Base-by-base conservation (phyloP, 1,139 yeast species). In the Hyphopichia wangnamkhiaoensis region DNA sequence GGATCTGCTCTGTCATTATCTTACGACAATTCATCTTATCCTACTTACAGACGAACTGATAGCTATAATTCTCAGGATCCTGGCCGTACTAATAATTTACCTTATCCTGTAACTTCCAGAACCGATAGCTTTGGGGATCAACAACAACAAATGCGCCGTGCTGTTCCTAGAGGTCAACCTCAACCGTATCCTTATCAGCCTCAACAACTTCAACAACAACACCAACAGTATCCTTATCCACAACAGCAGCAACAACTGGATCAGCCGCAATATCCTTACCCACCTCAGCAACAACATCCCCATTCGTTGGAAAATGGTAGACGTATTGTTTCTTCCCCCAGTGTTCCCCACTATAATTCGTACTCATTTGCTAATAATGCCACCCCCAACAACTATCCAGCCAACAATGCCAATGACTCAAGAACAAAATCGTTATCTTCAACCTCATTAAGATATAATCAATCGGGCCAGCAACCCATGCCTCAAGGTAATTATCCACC, bases 301-400 rank as follows among this genome's bases (percentile, higher is more conserved):
- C n/a, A n/a, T n/a, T n/a, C n/a, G 19, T 10, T 19, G 42, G 46
- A 29, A 38, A 39, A 32, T 33, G 50, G 47, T 20, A 47, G 65
- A 42, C 43, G 66, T 37, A 56, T 59, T 25, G 64, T 55, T 2
- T 61, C 66, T 1, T 50, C 61, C 1, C 64, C 65, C 5, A 43
- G 43, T 13, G 48, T 53, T 31, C 56, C 54, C 13, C 42, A 43
- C 19, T 37, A 35, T 25, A 24, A 29, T 14, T 17, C 21, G 7
- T 13, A 23, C 21, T 18, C 27, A 23, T n/a, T 21, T n/a, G n/a
- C n/a, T n/a, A n/a, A n/a, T n/a, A n/a, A 33, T 20, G 19, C 37
- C 17, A 36, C 29, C 35, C 34, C 33, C 38, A 20, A 37, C 14
- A 35, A 46, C 28, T 41, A 45, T 2, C 52, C 53, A 5, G 26